Conservation (phyloP, 306 rosid genomes). For the Hippophae gyantsensis region DNA sequence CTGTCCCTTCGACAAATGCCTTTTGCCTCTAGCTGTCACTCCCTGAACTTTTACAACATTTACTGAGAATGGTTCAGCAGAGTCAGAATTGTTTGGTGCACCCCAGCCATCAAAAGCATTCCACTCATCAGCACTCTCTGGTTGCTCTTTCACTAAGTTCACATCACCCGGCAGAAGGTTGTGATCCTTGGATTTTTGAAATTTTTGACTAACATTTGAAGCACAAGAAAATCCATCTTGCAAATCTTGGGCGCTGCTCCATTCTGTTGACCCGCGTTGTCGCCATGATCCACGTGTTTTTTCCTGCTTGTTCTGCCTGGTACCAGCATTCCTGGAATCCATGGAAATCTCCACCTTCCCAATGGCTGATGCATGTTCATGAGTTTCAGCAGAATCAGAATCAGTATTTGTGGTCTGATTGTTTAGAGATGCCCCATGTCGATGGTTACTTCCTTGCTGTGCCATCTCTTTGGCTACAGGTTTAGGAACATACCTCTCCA, state of each 20-base stretch:
- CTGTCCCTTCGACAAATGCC: conserved; percentile 51
- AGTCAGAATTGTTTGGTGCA: conserved; percentile 27
- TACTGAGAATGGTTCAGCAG: conserved; percentile 29
- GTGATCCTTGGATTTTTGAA: conserved; percentile 31
- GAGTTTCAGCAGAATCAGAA: conserved; percentile 26
- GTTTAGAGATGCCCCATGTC: conserved; percentile 25
- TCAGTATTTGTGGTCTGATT: conserved; percentile 39
- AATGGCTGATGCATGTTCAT: conserved; percentile 26
- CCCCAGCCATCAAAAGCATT: conserved; percentile 41
- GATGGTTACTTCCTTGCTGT: conserved; percentile 65
- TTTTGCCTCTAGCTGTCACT: conserved; percentile 40
- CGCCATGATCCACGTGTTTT: conserved; percentile 60
- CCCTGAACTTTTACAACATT: conserved; percentile 46
- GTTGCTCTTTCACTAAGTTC: conserved; percentile 37
- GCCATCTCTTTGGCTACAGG: conserved; percentile 97
- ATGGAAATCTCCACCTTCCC: conserved; percentile 37
- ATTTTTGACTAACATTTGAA: conserved; percentile 29
- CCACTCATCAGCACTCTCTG: conserved; percentile 33
- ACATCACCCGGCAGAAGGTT: conserved; percentile 29
- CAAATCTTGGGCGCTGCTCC: conserved; percentile 34
- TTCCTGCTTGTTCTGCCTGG: conserved; percentile 58
- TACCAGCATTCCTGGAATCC: conserved; percentile 49
- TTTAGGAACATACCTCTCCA: conserved; percentile 89
- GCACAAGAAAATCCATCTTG: conserved; percentile 30
- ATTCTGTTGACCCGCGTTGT: conserved; percentile 48